Evolutionary conservation across 2,329 filamentous ascomycete genomes (phyloP).

Genomic region (Myriosclerotinia scirpicola): DNA sequence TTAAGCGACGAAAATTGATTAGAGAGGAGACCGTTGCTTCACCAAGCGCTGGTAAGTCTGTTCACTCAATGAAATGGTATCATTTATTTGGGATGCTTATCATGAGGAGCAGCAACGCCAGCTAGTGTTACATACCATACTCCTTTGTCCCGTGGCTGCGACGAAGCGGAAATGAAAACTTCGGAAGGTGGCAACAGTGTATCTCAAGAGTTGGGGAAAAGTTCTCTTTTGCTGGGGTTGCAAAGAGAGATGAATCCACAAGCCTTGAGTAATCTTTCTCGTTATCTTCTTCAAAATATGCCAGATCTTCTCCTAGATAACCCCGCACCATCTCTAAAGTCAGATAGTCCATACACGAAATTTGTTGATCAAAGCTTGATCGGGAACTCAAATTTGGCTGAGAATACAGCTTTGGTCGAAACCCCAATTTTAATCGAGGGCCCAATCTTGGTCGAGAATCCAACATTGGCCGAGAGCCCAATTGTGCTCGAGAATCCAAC

Average conservation of each 20-base stretch:
- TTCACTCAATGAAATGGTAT: too few species aligned
- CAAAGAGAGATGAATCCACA: not conserved
- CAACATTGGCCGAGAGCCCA: too few species aligned
- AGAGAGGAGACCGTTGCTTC: not conserved
- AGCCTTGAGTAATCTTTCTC: not conserved
- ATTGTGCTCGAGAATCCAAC: too few species aligned
- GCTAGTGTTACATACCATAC: not conserved
- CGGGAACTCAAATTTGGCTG: too few species aligned
- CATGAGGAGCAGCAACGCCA: not conserved
- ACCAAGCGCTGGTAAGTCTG: conserved; percentile 11
- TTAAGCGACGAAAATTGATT: conserved; percentile 12
- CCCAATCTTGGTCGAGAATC: too few species aligned
- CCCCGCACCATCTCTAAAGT: too few species aligned
- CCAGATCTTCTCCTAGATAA: not conserved
- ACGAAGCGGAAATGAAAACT: not conserved
- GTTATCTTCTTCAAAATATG: not conserved
- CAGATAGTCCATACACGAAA: too few species aligned
- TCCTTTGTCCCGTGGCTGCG: not conserved
- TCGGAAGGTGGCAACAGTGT: not conserved
- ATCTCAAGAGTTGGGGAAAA: not conserved
- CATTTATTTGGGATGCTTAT: not conserved
- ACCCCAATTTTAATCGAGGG: too few species aligned
- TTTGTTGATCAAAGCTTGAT: too few species aligned
- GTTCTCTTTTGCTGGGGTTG: not conserved
- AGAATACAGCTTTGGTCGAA: too few species aligned